Conservation (phyloP, 1,139 yeast genomes). For the Taphrina wiesneri region DNA sequence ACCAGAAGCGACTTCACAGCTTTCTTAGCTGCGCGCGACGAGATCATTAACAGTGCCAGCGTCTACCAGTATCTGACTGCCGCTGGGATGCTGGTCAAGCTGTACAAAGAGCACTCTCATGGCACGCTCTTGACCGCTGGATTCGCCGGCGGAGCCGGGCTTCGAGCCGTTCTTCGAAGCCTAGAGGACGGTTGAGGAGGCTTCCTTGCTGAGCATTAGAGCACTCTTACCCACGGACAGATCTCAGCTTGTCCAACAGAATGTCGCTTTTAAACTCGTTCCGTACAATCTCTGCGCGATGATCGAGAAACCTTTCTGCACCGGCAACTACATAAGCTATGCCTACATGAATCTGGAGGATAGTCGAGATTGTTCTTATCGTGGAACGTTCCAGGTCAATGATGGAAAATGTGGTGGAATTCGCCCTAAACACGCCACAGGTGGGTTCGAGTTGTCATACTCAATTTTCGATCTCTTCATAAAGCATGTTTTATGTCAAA, state of each 20-base stretch:
- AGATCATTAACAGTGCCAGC: conserved; percentile 2
- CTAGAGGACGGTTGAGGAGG: not conserved
- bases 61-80: conserved; percentile 4
- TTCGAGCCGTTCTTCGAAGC: conserved; percentile 6
- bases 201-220: not conserved
- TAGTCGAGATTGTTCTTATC: not conserved
- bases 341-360: too few species aligned
- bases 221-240: too few species aligned
- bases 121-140: conserved; percentile 11
- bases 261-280: too few species aligned
- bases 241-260: too few species aligned
- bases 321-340: too few species aligned
- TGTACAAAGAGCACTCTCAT: conserved; percentile 14
- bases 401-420: not conserved
- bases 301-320: too few species aligned
- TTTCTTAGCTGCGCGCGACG: conserved; percentile 16
- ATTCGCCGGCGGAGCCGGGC: not conserved
- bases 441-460: not conserved
- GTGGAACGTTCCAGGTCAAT: not conserved
- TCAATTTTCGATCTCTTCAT: not conserved
- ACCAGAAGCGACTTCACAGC: conserved; percentile 3
- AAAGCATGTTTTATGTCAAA: not conserved
- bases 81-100: not conserved
- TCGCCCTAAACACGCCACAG: not conserved
- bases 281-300: too few species aligned